These are phyloP conservation scores for Urtica urens DNA, from an alignment of 306 rosid genomes.

Conservation along the genomic window DNA sequence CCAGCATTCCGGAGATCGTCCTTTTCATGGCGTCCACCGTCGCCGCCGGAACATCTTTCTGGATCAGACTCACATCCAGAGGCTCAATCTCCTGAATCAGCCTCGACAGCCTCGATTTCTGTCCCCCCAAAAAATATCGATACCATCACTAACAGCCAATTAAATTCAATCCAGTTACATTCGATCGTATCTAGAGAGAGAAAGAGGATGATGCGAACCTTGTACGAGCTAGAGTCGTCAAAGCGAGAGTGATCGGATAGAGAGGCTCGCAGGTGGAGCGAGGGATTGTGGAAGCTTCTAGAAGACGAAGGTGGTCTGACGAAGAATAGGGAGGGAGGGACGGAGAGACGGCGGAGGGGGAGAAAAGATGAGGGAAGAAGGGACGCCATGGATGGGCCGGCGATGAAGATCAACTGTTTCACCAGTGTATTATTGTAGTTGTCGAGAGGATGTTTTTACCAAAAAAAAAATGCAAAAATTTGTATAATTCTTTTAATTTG, in stretches of 20 bases:
- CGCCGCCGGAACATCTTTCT: slow-evolving; percentile 76
- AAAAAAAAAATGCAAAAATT: too few species aligned
- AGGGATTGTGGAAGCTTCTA: slow-evolving; percentile 17
- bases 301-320: slow-evolving; percentile 16
- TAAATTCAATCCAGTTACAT: not conserved
- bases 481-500: too few species aligned
- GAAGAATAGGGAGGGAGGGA: slow-evolving; percentile 9
- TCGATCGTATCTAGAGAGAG: not conserved
- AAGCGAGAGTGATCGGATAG: slow-evolving; percentile 36
- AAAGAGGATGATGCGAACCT: slow-evolving; percentile 22
- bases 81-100: slow-evolving; percentile 90
- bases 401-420: not conserved
- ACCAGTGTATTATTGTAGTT: not conserved
- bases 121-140: not conserved
- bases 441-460: not conserved
- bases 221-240: slow-evolving; percentile 35
- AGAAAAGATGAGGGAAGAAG: slow-evolving; percentile 47
- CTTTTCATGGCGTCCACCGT: slow-evolving; percentile 94
- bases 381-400: slow-evolving; percentile 52
- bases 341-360: slow-evolving; percentile 29
- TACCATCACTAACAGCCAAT: not conserved
- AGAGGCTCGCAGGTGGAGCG: slow-evolving; percentile 36
- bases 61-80: slow-evolving; percentile 67
- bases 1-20: slow-evolving; percentile 91
- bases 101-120: slow-evolving; percentile 62